Evolutionary conservation across 2,329 filamentous ascomycete species (phyloP).

Genomic region (Trichoderma breve): DNA sequence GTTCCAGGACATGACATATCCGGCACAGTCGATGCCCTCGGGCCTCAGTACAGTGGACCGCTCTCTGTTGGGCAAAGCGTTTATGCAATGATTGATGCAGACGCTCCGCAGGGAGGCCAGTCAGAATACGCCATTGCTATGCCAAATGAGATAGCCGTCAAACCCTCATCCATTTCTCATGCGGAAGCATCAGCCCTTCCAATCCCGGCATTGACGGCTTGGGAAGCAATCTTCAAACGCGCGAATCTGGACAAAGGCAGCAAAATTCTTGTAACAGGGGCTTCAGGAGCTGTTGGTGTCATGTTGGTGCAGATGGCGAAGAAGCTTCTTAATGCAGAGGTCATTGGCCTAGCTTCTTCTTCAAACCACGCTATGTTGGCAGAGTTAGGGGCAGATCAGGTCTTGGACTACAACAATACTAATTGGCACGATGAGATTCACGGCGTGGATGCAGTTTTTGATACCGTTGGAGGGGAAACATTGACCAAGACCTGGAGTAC

Average conservation of each 20-base stretch:
- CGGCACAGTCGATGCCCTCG: conserved; percentile 30
- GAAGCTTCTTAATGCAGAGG: conserved; percentile 23
- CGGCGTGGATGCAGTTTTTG: not conserved
- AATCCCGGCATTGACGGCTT: conserved; percentile 32
- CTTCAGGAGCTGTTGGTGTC: conserved; percentile 31
- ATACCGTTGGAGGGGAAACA: not conserved
- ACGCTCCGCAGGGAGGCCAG: conserved; percentile 21
- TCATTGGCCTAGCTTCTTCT: conserved; percentile 23
- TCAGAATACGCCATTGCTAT: conserved; percentile 28
- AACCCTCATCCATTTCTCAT: conserved; percentile 26
- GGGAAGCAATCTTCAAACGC: conserved; percentile 27
- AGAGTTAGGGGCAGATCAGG: not conserved
- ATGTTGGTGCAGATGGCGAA: conserved; percentile 32
- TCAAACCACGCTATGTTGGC: not conserved
- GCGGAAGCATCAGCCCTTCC: conserved; percentile 31
- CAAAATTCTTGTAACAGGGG: conserved; percentile 31
- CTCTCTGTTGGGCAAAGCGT: conserved; percentile 24
- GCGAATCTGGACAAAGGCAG: conserved; percentile 18
- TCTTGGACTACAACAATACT: not conserved
- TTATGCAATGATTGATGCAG: conserved; percentile 28
- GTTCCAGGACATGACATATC: conserved; percentile 39
- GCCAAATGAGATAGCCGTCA: conserved; percentile 22
- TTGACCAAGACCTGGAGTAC: not conserved
- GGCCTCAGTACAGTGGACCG: conserved; percentile 25
- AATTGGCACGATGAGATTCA: not conserved